Evolutionary conservation across 1,139 yeast genomes (phyloP).

Genomic region (Yamadazyma siamensis): DNA sequence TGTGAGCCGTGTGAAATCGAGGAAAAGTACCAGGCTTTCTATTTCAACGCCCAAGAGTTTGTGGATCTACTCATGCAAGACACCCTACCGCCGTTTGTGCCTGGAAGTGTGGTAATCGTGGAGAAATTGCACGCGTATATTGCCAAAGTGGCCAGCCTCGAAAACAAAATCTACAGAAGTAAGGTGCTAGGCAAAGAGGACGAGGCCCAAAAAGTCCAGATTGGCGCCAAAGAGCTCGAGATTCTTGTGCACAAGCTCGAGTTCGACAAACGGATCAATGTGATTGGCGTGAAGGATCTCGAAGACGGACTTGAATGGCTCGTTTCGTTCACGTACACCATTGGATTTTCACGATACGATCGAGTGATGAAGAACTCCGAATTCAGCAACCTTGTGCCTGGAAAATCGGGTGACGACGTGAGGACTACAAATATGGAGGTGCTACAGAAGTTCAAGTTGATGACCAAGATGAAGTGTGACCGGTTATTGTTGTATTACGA

Average conservation of each 20-base stretch:
- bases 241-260: conserved; percentile 25
- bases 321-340: conserved; percentile 53
- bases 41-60: conserved; percentile 46
- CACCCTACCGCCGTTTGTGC: conserved; percentile 2
- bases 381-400: conserved; percentile 51
- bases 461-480: conserved; percentile 48
- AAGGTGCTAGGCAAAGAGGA: conserved; percentile 26
- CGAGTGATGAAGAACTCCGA: conserved; percentile 51
- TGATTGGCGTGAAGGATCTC: conserved; percentile 44
- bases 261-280: conserved; percentile 33
- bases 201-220: conserved; percentile 13
- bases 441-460: conserved; percentile 51
- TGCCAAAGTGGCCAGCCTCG: conserved; percentile 38
- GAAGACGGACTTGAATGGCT: conserved; percentile 55
- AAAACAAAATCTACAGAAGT: conserved; percentile 44
- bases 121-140: conserved; percentile 48
- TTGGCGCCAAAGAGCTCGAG: conserved; percentile 39
- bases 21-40: conserved; percentile 44
- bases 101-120: conserved; percentile 38
- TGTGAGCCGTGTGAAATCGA: conserved; percentile 32
- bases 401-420: conserved; percentile 51
- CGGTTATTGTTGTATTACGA: conserved; percentile 32
- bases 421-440: conserved; percentile 47
- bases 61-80: conserved; percentile 30
- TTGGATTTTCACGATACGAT: conserved; percentile 53